Evolutionary conservation across 768 basidiomycete species (phyloP).

Genomic region (Rhizopogon roseolus): DNA sequence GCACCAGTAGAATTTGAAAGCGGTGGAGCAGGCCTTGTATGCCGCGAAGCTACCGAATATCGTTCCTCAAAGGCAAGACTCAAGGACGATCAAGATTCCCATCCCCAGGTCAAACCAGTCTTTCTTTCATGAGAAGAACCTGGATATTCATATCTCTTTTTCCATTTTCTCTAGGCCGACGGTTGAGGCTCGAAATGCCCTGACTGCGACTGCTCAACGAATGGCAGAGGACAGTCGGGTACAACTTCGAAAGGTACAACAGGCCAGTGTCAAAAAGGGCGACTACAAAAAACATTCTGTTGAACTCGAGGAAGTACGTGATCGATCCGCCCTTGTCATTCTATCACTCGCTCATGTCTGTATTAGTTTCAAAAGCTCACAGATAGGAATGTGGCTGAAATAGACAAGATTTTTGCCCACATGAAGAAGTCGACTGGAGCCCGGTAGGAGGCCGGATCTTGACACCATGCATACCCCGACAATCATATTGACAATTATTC

Average conservation of each 20-base stretch:
- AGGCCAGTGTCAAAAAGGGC: slow-evolving; percentile 61
- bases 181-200: slow-evolving; percentile 58
- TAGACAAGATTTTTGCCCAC: slow-evolving; percentile 60
- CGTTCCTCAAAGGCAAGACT: slow-evolving; percentile 67
- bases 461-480: not conserved
- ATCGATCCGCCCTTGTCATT: not conserved
- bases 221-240: slow-evolving; percentile 71
- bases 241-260: slow-evolving; percentile 70
- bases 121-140: not conserved
- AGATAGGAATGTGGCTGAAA: slow-evolving; percentile 55
- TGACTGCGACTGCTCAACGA: slow-evolving; percentile 48
- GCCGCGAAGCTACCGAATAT: slow-evolving; percentile 70
- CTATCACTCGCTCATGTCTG: not conserved
- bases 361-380: slow-evolving; percentile 70
- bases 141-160: not conserved
- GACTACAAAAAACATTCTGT: slow-evolving; percentile 65
- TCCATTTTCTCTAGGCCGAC: slow-evolving; percentile 52
- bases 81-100: slow-evolving; percentile 70
- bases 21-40: slow-evolving; percentile 71
- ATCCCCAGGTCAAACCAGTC: slow-evolving; percentile 58
- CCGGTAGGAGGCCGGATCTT: slow-evolving; percentile 11
- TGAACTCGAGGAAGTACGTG: slow-evolving; percentile 64
- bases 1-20: slow-evolving; percentile 63
- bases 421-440: slow-evolving; percentile 53
- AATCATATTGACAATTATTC: not conserved